Base-by-base conservation (phyloP, 345 rosid species). In the Leavenworthia alabamica region DNA sequence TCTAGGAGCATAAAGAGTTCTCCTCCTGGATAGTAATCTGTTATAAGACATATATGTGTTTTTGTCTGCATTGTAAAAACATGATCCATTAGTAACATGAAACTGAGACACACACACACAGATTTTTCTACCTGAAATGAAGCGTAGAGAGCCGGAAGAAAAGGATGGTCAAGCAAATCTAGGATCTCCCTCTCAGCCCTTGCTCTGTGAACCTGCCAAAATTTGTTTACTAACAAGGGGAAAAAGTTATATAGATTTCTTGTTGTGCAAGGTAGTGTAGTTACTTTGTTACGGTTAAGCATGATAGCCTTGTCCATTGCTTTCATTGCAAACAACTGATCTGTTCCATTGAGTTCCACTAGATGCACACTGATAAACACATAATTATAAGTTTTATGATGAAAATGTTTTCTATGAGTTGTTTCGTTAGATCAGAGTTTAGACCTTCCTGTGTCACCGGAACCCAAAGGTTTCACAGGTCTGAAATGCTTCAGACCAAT, bases 381-480 rank as follows among this genome's bases (percentile, higher is more conserved):
- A 54, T 5, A 50, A 47, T n/a, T 24, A 28, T 14, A 5, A 41
- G 17, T 32, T 47, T 49, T 45, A 54, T 5, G 59, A 14, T 2
- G 5, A 7, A 28, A 46, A 19, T 0, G 0, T 6, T 45, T 46
- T 22, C 0, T 32, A 43, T 1, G 24, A 42, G 3, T 1, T n/a
- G 40, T 24, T 19, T 37, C 36, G 46, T 4, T 39, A 48, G 17
- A 47, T 40, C 9, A 63, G 36, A 41, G 20, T 42, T 49, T 60
- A 54, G 33, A 91, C 96, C 98, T 86, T 76, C 98, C 98, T n/a
- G 96, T 89, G 75, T 92, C 98, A 64, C 98, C 98, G 3, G 95
- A 86, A 56, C 96, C 98, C 77, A 92, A 71, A 32, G 96, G 93
- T 69, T 89, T 92, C 53, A 89, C 70, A 7, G 93, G 98, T 77